phyloP scores from a whole-genome alignment of 2,329 filamentous ascomycete species.

The Neofusicoccum kwambonambiense region DNA sequence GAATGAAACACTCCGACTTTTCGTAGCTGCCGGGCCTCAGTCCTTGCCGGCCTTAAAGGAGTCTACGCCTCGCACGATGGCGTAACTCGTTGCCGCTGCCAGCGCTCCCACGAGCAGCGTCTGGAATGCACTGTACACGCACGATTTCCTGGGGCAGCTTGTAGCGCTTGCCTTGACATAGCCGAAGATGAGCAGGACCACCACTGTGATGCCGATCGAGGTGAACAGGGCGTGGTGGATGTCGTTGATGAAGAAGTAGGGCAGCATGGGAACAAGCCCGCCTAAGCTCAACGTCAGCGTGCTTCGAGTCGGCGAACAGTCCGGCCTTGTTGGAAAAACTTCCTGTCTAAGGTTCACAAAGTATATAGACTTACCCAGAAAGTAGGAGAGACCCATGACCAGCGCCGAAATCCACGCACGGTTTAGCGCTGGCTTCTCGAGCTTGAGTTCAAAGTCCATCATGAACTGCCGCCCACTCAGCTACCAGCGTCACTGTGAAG shows the following conservation, averaged over 20 bases:
- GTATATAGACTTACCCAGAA: conserved; percentile 24
- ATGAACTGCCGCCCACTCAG: conserved; percentile 45
- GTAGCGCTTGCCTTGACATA: conserved; percentile 44
- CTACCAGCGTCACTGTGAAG: background rate
- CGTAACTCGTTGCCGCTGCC: conserved; percentile 18
- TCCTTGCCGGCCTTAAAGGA: conserved; percentile 3
- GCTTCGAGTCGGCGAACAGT: too few species aligned
- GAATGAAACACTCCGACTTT: background rate
- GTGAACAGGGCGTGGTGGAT: conserved; percentile 45
- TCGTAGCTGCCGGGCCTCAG: background rate
- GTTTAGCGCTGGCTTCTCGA: conserved; percentile 45
- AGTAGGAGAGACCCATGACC: conserved; percentile 40
- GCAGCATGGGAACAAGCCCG: conserved; percentile 48
- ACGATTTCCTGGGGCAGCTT: conserved; percentile 10
- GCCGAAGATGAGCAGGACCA: conserved; percentile 52
- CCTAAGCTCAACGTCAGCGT: conserved; percentile 21
- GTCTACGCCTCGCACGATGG: conserved; percentile 18
- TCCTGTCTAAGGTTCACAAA: too few species aligned
- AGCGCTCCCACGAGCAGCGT: conserved; percentile 15
- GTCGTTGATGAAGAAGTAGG: conserved; percentile 48
- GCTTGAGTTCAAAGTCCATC: conserved; percentile 58
- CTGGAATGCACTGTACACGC: conserved; percentile 8
- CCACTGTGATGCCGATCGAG: conserved; percentile 52
- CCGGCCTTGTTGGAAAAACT: too few species aligned
- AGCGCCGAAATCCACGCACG: conserved; percentile 49